Percentiles rank a stretch among this genome's conserved stretches.
phyloP scores from a whole-genome alignment of 2,329 filamentous ascomycete genomes.

The Aspergillus cejpii region DNA sequence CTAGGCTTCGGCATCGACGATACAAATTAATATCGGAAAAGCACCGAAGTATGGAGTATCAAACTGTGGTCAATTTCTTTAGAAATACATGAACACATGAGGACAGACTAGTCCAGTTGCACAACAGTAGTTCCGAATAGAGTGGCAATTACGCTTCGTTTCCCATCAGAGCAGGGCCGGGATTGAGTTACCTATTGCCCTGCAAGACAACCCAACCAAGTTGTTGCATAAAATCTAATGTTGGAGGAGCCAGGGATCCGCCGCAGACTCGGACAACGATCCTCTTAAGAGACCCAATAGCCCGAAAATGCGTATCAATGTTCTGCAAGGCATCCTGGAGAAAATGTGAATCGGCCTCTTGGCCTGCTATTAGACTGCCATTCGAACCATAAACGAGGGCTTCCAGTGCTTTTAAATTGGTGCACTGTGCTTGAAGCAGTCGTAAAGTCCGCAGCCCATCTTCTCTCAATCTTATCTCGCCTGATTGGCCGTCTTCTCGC shows the following conservation, averaged over 20 bases:
- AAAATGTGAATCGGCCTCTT: background rate
- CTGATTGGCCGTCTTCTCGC: background rate
- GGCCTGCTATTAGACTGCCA: background rate
- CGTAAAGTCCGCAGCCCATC: slow-evolving; percentile 1
- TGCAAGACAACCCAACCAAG: slow-evolving; percentile 7
- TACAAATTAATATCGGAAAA: no score
- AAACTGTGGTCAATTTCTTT: no score
- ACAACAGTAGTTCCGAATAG: no score
- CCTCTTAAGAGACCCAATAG: background rate
- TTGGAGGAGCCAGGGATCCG: background rate
- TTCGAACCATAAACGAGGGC: slow-evolving; percentile 1
- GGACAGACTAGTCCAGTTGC: no score
- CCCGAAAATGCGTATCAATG: background rate
- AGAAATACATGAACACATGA: no score
- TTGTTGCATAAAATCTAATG: slow-evolving; percentile 1
- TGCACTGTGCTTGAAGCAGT: slow-evolving; percentile 1
- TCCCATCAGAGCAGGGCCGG: no score
- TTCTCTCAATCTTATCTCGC: slow-evolving; percentile 1
- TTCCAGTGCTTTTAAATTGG: slow-evolving; percentile 1
- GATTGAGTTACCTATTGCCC: background rate
- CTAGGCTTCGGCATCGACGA: no score
- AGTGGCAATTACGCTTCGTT: no score
- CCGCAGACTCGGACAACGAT: slow-evolving; percentile 3
- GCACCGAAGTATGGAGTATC: no score
- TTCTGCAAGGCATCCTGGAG: background rate